Base-by-base conservation (phyloP, 305 asterid genomes). In the Petunia hybrid region DNA sequence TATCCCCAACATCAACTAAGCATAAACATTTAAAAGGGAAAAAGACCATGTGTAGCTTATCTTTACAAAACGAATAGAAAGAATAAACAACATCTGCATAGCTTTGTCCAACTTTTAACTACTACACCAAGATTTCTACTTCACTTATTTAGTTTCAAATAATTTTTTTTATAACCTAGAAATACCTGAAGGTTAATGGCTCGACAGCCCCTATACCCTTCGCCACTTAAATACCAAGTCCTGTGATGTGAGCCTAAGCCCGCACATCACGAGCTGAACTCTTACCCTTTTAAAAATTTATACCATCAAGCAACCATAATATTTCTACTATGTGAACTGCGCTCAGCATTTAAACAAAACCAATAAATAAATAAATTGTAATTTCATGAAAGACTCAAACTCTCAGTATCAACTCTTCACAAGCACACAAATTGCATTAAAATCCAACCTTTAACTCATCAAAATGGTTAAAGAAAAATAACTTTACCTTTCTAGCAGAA, bases 401-500 rank as follows among this genome's bases (percentile, higher is more conserved):
- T 63, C 36, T 35, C 66, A 36, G 40, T 35, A 7, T 38, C 1
- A 35, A 36, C 8, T 13, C 41, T 22, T 16, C 39, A 7, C 22
- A 31, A 60, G 12, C 35, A 22, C 12, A 60, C 16, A 60, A 16
- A 22, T 6, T 2, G 8, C 10, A 31, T 22, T 6, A 60, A 61
- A 61, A 40, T 1, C 3, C 0, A 62, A 31, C 3, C 9, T 16
- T 22, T 22, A 7, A 57, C 63, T 16, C 40, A 8, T 61, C 41
- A 31, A 61, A 61, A 22, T 2, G 66, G 8, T 61, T 31, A 13
- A 4, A 69, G 43, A 59, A 65, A 35, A 38, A 57, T 10, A n/a
- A 71, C 6, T 13, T 38, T 36, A 95, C 99, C 99, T 92, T 83
- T 91, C 97, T 88, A n/a, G 99, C 98, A 40, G 99, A 86, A 7